Evolutionary conservation across 2,329 filamentous ascomycete genomes (phyloP).

Genomic region (Arthrinium phaeospermum): DNA sequence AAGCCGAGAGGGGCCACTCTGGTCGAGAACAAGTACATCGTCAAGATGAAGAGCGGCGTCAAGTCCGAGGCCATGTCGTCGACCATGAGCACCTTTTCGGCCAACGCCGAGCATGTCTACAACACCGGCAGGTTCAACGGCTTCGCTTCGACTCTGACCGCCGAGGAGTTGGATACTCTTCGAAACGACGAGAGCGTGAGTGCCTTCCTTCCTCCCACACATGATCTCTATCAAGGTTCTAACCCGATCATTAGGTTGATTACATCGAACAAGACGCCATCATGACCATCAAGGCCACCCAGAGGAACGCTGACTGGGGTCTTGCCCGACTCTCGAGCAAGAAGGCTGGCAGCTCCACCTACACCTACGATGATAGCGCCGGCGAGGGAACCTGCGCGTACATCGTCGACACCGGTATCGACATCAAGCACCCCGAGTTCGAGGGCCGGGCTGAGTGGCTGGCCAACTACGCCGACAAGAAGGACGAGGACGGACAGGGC

Average conservation of each 20-base stretch:
- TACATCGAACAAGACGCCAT: slow-evolving; percentile 42
- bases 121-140: slow-evolving; percentile 44
- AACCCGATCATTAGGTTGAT: slow-evolving; percentile 34
- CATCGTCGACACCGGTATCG: slow-evolving; percentile 61
- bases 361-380: slow-evolving; percentile 48
- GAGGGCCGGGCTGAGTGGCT: slow-evolving; percentile 46
- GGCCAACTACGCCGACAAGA: slow-evolving; percentile 38
- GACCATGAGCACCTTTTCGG: slow-evolving; percentile 32
- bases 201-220: slow-evolving; percentile 27
- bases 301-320: slow-evolving; percentile 48
- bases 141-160: slow-evolving; percentile 51
- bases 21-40: slow-evolving; percentile 49
- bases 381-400: slow-evolving; percentile 54
- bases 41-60: slow-evolving; percentile 49
- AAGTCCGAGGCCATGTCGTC: slow-evolving; percentile 39
- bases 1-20: slow-evolving; percentile 36
- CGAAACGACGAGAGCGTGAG: slow-evolving; percentile 45
- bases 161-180: slow-evolving; percentile 47
- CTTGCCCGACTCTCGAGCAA: slow-evolving; percentile 52
- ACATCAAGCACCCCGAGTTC: slow-evolving; percentile 50
- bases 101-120: slow-evolving; percentile 40
- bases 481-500: slow-evolving; percentile 45
- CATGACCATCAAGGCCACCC: slow-evolving; percentile 41
- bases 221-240: slow-evolving; percentile 11
- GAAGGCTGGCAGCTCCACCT: slow-evolving; percentile 40